Evolutionary conservation across 768 basidiomycete species (phyloP), one percentile per base, ranked within the genome.

Genomic region (Tricholoma saponaceum): DNA sequence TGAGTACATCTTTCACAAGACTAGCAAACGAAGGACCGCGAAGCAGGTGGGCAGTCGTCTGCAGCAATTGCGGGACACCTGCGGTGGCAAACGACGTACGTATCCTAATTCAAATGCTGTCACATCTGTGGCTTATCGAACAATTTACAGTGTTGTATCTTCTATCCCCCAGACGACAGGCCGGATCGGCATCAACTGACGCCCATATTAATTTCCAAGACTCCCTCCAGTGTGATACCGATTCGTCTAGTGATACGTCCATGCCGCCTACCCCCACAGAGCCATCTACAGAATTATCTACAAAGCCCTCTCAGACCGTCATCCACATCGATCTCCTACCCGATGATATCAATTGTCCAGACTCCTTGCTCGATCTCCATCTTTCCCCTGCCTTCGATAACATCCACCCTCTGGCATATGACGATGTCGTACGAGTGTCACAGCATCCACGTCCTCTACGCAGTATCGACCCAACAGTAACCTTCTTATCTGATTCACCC

Each of bases 11-110:
- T 83, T 76, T 66, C 75, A 77, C 33, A 80, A 79, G 60, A 91
- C 89, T 0, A 87, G 89, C 22, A 84, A 86, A 68, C 76, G 79
- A 59, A 79, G 89, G 58, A 86, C 86, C 7, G 82, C 89, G 22
- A 90, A 90, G 68, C 89, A 90, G 70, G 89, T 91, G 49, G 89
- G 89, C 57, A 89, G 86, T 65, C 86, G 89, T 55, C 75, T 91
- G 30, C 89, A 91, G 66, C 89, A 90, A 65, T 79, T 91, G 53
- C 74, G 87, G 62, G 88, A 91, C 69, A 86, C 87, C 2, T 80
- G 83, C 62, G 83, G 86, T 50, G 88, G 87, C 37, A 87, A 86
- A 68, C 76, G 82, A 68, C 74, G 89, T 90, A 68, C 71, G 87
- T 80, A 26, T 7, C 54, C 59, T 37, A 51, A 37, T 55, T 26